Conservation (phyloP, 768 basidiomycete species). For the Mrakia gelida region DNA sequence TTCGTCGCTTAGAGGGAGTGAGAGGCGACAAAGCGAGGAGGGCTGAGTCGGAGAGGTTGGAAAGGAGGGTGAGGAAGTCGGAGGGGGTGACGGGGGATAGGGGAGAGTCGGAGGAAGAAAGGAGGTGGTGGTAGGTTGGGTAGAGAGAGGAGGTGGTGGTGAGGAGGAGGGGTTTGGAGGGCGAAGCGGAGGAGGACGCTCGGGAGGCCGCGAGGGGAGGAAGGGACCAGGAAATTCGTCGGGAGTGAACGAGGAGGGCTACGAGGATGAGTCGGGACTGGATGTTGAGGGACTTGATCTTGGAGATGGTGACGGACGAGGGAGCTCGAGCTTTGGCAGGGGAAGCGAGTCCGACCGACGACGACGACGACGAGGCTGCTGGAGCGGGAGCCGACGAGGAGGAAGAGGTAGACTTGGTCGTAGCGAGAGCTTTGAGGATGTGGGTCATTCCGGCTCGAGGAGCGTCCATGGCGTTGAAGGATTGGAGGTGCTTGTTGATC, state of each 20-base stretch:
- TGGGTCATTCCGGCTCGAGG: conserved; percentile 37
- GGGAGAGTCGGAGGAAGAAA: conserved; percentile 39
- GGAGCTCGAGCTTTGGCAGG: conserved; percentile 7
- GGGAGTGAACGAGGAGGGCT: conserved; percentile 39
- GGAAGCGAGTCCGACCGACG: conserved; percentile 13
- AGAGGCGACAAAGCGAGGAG: conserved; percentile 36
- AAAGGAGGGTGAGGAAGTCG: conserved; percentile 45
- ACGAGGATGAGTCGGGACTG: conserved; percentile 46
- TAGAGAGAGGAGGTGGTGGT: conserved; percentile 37
- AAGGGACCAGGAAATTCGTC: conserved; percentile 36
- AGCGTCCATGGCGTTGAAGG: conserved; percentile 16
- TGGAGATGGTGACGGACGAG: conserved; percentile 32
- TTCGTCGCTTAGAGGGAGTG: conserved; percentile 33
- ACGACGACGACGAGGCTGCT: conserved; percentile 24
- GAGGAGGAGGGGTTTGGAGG: conserved; percentile 1
- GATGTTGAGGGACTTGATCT: conserved; percentile 43
- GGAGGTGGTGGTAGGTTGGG: conserved; percentile 42
- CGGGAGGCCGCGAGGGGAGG: conserved; percentile 27
- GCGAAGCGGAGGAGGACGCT: conserved; percentile 3
- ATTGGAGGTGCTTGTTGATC: conserved; percentile 4
- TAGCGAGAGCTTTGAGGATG: conserved; percentile 42
- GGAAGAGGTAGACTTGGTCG: conserved; percentile 37
- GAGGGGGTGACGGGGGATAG: conserved; percentile 43
- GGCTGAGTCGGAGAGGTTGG: conserved; percentile 43
- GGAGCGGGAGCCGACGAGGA: conserved; percentile 34